Conservation (phyloP, 2,329 filamentous ascomycete species). For the Exophiala sp. region DNA sequence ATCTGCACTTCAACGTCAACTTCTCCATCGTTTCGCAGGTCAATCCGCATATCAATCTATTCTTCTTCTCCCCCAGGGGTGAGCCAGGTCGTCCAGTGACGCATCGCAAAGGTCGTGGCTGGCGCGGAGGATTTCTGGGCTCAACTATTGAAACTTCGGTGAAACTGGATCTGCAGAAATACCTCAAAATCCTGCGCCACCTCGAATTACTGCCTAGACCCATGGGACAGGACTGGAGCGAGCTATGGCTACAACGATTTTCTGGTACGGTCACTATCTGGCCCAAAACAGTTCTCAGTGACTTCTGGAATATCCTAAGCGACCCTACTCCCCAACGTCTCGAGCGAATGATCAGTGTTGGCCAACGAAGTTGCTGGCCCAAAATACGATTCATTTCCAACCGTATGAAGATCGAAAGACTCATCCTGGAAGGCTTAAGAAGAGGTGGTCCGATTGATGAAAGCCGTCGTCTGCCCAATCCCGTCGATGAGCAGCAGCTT, state of each 20-base stretch:
- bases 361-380: conserved; percentile 83
- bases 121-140: conserved; percentile 92
- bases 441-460: conserved; percentile 31
- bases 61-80: conserved; percentile 95
- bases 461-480: conserved; percentile 24
- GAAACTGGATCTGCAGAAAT: conserved; percentile 95
- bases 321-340: conserved; percentile 75
- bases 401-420: conserved; percentile 74
- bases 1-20: conserved; percentile 97
- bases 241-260: conserved; percentile 94
- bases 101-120: conserved; percentile 86
- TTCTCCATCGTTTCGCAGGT: conserved; percentile 86
- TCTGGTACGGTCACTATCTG: conserved; percentile 94
- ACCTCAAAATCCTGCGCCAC: conserved; percentile 90
- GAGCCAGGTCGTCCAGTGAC: conserved; percentile 90
- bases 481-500: conserved; percentile 18
- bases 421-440: conserved; percentile 56
- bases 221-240: conserved; percentile 91
- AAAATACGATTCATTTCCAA: conserved; percentile 91
- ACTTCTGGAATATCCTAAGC: conserved; percentile 81
- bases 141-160: conserved; percentile 91
- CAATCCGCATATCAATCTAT: conserved; percentile 96
- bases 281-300: conserved; percentile 74
- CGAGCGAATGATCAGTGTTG: conserved; percentile 83
- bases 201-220: conserved; percentile 87